Evolutionary conservation across 1,284 basidiomycete species (phyloP).

Genomic region (Retiboletus flavoniger): DNA sequence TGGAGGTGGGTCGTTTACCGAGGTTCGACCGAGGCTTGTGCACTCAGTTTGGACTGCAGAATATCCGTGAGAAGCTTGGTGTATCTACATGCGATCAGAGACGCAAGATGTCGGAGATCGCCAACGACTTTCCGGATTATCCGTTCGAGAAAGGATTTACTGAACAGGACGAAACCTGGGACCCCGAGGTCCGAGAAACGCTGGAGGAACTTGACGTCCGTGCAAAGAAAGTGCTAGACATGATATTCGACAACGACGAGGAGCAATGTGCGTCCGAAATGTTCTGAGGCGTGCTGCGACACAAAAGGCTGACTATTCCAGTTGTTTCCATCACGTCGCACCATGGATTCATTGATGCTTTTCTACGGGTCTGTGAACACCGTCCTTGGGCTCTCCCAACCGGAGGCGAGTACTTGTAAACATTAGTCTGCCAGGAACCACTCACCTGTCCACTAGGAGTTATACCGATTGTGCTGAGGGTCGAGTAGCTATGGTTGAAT

Average conservation of each 20-base stretch:
- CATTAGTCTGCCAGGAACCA: not conserved
- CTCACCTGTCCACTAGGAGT: slow-evolving; percentile 24
- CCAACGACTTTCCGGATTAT: slow-evolving; percentile 59
- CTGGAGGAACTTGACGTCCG: slow-evolving; percentile 53
- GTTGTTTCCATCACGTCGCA: slow-evolving; percentile 68
- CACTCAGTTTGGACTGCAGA: slow-evolving; percentile 36
- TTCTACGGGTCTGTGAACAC: slow-evolving; percentile 48
- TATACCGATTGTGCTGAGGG: slow-evolving; percentile 25
- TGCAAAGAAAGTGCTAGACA: slow-evolving; percentile 57
- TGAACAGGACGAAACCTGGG: slow-evolving; percentile 76
- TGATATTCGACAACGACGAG: slow-evolving; percentile 55
- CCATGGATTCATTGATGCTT: slow-evolving; percentile 56
- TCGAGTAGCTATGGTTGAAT: slow-evolving; percentile 13
- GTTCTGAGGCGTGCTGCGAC: not conserved
- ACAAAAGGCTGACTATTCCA: slow-evolving; percentile 23
- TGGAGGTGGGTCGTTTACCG: slow-evolving; percentile 45
- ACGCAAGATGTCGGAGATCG: slow-evolving; percentile 53
- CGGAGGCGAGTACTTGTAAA: slow-evolving; percentile 47
- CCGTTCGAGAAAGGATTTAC: slow-evolving; percentile 65
- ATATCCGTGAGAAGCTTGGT: slow-evolving; percentile 65
- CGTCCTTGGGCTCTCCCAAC: slow-evolving; percentile 49
- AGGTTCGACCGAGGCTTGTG: not conserved
- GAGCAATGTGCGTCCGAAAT: slow-evolving; percentile 47
- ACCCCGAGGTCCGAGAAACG: slow-evolving; percentile 62
- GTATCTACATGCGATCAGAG: slow-evolving; percentile 76